Base-by-base conservation (phyloP, 2,329 filamentous ascomycete species). In the Colletotrichum limetticola region DNA sequence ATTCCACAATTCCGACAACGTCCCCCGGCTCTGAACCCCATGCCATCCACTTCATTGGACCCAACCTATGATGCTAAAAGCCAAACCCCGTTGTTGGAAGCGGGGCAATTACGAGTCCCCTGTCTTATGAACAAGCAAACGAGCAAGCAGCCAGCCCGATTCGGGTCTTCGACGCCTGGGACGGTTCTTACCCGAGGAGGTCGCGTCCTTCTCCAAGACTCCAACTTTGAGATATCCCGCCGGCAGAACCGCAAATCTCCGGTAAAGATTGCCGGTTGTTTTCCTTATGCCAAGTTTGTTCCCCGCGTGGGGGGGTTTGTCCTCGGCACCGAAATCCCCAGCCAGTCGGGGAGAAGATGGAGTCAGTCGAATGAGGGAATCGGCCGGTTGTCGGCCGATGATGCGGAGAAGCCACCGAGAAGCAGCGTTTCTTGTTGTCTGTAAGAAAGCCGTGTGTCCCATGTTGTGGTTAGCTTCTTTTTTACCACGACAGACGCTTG, bases 301-400 rank as follows among this genome's bases (percentile, higher is more conserved):
- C 42, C 30, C 4, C 32, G 26, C 57, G 19, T 69, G 35, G 49
- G 52, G 37, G 37, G 2, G 6, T n/a, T 46, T 19, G 14, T 7
- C 57, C 32, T 71, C 64, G 68, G 64, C 64, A 62, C 57, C 63
- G 63, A 67, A 28, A 19, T 49, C 58, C 58, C 52, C 52, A 57
- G 58, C 52, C 52, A 30, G 52, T 53, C 35, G 35, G 52, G 32
- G 19, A 49, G 6, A 19, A 19, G 19, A n/a, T n/a, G 4, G 16
- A 49, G 42, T 9, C 19, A n/a, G 7, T 8, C 53, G 6, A 28
- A 30, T 6, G 24, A 35, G 35, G 28, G 19, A 22, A 63, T 35
- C 19, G 19, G 49, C 46, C 32, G 42, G 16, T 60, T 28, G 12
- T 35, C 63, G 46, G 57, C 64, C 52, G 49, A 26, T 22, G 9